These are phyloP conservation scores for Ogataea paradorogensis DNA, from an alignment of 805 yeast species.

Conservation along the genomic window DNA sequence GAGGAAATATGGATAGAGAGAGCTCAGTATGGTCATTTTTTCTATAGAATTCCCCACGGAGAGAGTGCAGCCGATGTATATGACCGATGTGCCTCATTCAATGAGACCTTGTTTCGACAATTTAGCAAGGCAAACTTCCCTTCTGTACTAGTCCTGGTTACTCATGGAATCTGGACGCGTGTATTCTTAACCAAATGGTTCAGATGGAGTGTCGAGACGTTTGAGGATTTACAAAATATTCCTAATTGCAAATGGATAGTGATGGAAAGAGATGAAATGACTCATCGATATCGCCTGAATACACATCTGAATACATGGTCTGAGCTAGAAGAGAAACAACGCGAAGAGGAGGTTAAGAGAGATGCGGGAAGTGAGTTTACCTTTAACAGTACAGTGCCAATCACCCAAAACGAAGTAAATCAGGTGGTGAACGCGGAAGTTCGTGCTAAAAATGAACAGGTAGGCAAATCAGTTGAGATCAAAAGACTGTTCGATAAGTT, in stretches of 20 bases:
- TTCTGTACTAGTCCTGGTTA: conserved; percentile 76
- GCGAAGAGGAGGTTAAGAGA: conserved; percentile 22
- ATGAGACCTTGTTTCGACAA: conserved; percentile 81
- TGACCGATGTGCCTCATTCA: conserved; percentile 87
- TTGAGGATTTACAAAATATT: conserved; percentile 77
- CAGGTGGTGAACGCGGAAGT: conserved; percentile 43
- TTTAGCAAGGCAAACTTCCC: conserved; percentile 71
- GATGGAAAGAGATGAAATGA: conserved; percentile 59
- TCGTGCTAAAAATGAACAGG: conserved; percentile 38
- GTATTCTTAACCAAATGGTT: conserved; percentile 94
- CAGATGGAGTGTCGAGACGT: conserved; percentile 87
- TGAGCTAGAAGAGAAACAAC: conserved; percentile 39
- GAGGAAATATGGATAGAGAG: conserved; percentile 78
- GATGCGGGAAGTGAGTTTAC: conserved; percentile 27
- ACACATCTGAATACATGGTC: conserved; percentile 74
- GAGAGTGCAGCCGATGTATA: conserved; percentile 96
- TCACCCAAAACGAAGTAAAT: conserved; percentile 25
- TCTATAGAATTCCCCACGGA: conserved; percentile 88
- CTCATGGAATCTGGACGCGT: conserved; percentile 93
- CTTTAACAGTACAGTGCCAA: conserved; percentile 23
- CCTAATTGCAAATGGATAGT: conserved; percentile 81
- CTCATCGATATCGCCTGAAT: conserved; percentile 52
- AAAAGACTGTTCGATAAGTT: conserved; percentile 36
- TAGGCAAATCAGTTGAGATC: conserved; percentile 41
- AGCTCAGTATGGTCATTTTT: conserved; percentile 83